Percentiles rank a stretch among this genome's conserved stretches.
Evolutionary conservation across 768 basidiomycete genomes (phyloP).

Genomic region (Cytidiella melzeri): DNA sequence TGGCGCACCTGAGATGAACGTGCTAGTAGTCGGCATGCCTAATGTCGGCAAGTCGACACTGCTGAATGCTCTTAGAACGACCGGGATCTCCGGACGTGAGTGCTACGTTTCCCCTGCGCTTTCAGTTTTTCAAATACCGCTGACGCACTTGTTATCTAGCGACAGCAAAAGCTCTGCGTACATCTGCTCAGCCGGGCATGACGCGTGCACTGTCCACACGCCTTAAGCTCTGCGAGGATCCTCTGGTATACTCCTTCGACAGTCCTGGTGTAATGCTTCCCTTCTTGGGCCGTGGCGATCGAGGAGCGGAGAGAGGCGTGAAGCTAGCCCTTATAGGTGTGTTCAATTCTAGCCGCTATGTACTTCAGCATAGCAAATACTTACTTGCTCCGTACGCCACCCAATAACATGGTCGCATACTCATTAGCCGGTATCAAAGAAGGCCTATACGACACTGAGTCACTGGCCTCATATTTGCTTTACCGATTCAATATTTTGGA

Average conservation of each 20-base stretch:
- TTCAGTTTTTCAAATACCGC: neutral
- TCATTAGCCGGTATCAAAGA: conserved; percentile 86
- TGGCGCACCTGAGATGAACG: conserved; percentile 72
- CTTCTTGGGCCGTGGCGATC: conserved; percentile 79
- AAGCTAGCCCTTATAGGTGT: conserved; percentile 91
- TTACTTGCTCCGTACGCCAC: neutral
- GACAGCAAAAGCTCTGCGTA: conserved; percentile 84
- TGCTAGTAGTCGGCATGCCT: conserved; percentile 96
- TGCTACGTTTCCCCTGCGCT: conserved; percentile 15
- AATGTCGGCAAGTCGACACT: conserved; percentile 97
- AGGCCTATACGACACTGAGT: conserved; percentile 80
- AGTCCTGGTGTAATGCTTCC: conserved; percentile 97
- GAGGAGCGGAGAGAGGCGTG: conserved; percentile 85
- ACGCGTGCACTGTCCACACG: conserved; percentile 87
- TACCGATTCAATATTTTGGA: conserved; percentile 79
- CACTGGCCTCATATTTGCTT: conserved; percentile 79
- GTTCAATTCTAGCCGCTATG: conserved; percentile 23
- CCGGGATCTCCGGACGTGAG: conserved; percentile 84
- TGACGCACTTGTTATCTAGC: conserved; percentile 31
- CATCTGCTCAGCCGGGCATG: conserved; percentile 84
- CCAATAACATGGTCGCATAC: neutral
- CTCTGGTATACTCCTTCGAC: conserved; percentile 89
- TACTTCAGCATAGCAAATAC: neutral
- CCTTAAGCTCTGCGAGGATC: conserved; percentile 75
- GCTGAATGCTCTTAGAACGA: conserved; percentile 81